Percentiles rank a stretch among this genome's conserved stretches.
These are phyloP conservation scores for Colletotrichum agaves DNA, from an alignment of 2,329 filamentous ascomycete genomes.

Conservation along the genomic window DNA sequence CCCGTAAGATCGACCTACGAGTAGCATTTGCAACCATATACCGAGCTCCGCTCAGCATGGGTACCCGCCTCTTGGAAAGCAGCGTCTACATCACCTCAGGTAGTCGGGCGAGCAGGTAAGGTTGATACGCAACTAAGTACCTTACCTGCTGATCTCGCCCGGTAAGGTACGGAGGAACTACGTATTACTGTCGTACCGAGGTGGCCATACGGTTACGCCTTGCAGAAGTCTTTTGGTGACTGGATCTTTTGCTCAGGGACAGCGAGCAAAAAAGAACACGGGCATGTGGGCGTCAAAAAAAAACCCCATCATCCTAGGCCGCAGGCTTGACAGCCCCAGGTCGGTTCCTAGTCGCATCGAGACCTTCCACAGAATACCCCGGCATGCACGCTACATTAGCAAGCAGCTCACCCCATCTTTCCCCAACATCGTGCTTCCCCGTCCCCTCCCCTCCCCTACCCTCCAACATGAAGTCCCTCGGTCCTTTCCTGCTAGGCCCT, in stretches of 20 bases:
- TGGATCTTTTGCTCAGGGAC: slow-evolving; percentile 4
- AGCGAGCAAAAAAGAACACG: slow-evolving; percentile 8
- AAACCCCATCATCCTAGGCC: slow-evolving; percentile 16
- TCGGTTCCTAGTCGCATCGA: slow-evolving; percentile 26
- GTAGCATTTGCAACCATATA: not conserved
- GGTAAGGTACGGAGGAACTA: too few species aligned
- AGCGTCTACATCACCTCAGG: too few species aligned
- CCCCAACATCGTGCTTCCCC: slow-evolving; percentile 32
- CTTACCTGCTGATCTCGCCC: too few species aligned
- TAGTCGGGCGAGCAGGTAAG: not conserved
- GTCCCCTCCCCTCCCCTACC: not conserved
- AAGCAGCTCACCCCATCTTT: slow-evolving; percentile 36
- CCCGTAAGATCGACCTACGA: not conserved
- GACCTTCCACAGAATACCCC: slow-evolving; percentile 33
- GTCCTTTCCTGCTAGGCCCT: slow-evolving; percentile 24
- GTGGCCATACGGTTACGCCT: not conserved
- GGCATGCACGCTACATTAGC: slow-evolving; percentile 28
- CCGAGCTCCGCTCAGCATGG: not conserved
- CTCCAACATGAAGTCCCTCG: slow-evolving; percentile 1
- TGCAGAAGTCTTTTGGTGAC: not conserved
- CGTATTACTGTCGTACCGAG: too few species aligned
- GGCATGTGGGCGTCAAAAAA: slow-evolving; percentile 10
- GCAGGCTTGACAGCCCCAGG: slow-evolving; percentile 2
- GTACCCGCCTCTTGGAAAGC: too few species aligned
- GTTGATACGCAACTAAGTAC: too few species aligned